Conservation (phyloP, 1,284 basidiomycete genomes). For the Xerocomus minutiporus region DNA sequence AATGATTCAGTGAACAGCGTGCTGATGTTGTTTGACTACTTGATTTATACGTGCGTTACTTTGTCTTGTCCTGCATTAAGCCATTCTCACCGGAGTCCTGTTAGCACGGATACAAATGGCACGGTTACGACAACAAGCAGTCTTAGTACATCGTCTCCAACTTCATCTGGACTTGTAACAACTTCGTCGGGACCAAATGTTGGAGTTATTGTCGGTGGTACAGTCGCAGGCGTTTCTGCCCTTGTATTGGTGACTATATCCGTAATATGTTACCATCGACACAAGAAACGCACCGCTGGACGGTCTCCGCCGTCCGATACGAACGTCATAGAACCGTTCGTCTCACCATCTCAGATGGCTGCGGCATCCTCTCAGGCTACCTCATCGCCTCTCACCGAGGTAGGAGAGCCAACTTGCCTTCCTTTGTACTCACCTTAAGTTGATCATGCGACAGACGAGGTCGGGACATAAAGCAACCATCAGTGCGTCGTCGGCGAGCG, state of each 20-base stretch:
- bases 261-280: not conserved
- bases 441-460: too few relatives aligned
- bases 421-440: too few relatives aligned
- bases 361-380: not conserved
- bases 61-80: not conserved
- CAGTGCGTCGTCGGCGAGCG: not conserved
- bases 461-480: too few relatives aligned
- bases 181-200: not conserved
- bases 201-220: not conserved
- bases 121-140: not conserved
- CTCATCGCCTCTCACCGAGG: too few relatives aligned
- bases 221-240: not conserved
- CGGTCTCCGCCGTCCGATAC: not conserved
- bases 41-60: constrained; percentile 2
- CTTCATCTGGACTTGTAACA: not conserved
- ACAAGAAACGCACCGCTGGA: not conserved
- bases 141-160: not conserved
- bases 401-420: too few relatives aligned
- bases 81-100: not conserved
- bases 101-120: constrained; percentile 3
- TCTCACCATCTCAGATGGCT: not conserved
- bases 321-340: not conserved
- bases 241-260: not conserved
- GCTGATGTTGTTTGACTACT: constrained; percentile 5
- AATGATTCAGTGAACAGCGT: not conserved